Evolutionary conservation across 306 rosid genomes (phyloP).

Genomic region (Castanea crenata): DNA sequence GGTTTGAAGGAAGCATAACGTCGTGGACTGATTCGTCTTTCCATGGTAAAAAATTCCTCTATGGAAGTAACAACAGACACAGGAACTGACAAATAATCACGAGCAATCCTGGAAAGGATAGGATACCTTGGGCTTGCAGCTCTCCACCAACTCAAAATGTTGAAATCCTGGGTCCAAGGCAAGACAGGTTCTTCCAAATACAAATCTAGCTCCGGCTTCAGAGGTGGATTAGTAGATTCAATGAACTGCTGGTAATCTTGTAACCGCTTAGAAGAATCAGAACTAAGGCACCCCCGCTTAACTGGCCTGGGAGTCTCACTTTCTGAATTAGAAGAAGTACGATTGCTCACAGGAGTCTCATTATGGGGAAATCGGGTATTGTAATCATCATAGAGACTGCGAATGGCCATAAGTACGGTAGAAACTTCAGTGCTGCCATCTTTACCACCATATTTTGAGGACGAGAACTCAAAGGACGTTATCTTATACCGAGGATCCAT

Average conservation of each 20-base stretch:
- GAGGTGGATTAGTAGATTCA: too few relatives aligned
- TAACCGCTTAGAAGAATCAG: too few relatives aligned
- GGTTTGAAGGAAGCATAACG: not conserved
- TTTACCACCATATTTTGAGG: not conserved
- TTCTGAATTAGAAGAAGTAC: too few relatives aligned
- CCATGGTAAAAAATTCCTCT: constrained; percentile 7
- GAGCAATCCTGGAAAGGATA: constrained; percentile 19
- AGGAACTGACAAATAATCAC: constrained; percentile 11
- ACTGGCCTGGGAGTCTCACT: too few relatives aligned
- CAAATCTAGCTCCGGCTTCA: constrained; percentile 11
- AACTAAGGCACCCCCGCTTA: too few relatives aligned
- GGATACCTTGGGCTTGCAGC: constrained; percentile 1
- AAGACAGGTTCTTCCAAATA: constrained; percentile 20
- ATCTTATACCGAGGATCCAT: constrained; percentile 22
- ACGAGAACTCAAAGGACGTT: constrained; percentile 11
- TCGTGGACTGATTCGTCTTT: constrained; percentile 11
- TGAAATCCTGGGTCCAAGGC: constrained; percentile 9
- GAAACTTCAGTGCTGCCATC: not conserved
- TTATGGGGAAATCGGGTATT: not conserved
- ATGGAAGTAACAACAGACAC: constrained; percentile 3
- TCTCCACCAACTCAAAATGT: constrained; percentile 21
- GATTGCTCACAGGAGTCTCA: too few relatives aligned
- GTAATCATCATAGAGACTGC: constrained; percentile 10
- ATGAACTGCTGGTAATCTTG: too few relatives aligned
- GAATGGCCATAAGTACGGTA: not conserved